Evolutionary conservation across 1,284 basidiomycete species (phyloP).

Genomic region (Austroboletus niveus): DNA sequence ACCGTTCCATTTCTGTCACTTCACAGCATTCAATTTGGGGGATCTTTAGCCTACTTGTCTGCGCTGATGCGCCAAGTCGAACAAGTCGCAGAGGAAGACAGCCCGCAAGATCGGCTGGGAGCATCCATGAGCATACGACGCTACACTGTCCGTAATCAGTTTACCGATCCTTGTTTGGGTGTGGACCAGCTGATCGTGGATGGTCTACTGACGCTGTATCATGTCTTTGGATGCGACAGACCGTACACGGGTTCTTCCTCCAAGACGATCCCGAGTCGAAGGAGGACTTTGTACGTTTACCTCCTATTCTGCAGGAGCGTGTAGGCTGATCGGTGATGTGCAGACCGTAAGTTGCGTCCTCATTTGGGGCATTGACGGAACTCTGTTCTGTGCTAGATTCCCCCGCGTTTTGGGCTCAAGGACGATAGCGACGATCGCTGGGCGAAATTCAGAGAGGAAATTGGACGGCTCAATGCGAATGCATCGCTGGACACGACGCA

Average conservation of each 20-base stretch:
- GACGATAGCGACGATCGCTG: constrained; percentile 55
- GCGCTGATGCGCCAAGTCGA: neutral
- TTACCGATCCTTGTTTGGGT: neutral
- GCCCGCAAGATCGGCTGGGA: neutral
- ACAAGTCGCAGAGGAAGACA: neutral
- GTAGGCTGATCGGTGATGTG: neutral
- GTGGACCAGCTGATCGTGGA: neutral
- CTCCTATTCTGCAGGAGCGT: neutral
- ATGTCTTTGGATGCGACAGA: constrained; percentile 3
- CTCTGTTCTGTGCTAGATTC: constrained; percentile 41
- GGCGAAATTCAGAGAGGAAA: constrained; percentile 43
- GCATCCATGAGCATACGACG: constrained; percentile 12
- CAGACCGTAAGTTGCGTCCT: constrained; percentile 16
- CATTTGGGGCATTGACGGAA: neutral
- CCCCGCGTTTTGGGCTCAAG: constrained; percentile 61
- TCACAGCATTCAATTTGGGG: neutral
- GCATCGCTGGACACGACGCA: constrained; percentile 35
- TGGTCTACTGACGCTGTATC: neutral
- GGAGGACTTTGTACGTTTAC: constrained; percentile 13
- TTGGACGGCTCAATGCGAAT: constrained; percentile 46
- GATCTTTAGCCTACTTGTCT: neutral
- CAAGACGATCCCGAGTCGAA: constrained; percentile 19
- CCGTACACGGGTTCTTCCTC: constrained; percentile 18
- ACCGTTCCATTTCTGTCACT: neutral
- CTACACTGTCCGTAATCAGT: constrained; percentile 19